These are phyloP conservation scores for Hydrangea macrophylla DNA, from an alignment of 148 eudicot genomes.

Conservation along the genomic window DNA sequence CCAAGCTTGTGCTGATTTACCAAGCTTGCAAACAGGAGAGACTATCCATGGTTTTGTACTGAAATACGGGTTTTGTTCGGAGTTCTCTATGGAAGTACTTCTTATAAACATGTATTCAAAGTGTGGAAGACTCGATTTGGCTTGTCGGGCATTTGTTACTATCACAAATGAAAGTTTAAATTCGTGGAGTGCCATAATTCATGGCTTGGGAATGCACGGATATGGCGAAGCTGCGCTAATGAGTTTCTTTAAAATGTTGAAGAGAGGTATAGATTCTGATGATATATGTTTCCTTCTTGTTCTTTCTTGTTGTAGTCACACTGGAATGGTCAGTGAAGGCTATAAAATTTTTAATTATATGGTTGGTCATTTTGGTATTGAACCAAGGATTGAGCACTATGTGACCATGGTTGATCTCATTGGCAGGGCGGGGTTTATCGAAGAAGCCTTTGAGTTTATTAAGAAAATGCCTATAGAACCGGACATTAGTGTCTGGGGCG, in stretches of 20 bases:
- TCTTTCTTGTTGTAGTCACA: conserved; percentile 1
- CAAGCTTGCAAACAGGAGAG: conserved; percentile 1
- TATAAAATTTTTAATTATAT: neutral
- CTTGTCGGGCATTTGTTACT: neutral
- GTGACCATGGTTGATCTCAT: conserved; percentile 1
- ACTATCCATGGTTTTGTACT: neutral
- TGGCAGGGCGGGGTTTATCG: neutral
- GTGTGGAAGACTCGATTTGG: conserved; percentile 1
- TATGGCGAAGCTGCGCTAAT: neutral
- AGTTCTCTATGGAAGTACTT: neutral
- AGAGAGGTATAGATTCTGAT: neutral
- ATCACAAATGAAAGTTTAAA: neutral
- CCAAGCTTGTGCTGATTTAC: conserved; percentile 3
- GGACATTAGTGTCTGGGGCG: neutral
- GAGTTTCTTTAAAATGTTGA: neutral
- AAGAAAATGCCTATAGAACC: neutral
- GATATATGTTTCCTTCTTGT: neutral
- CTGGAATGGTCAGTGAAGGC: neutral
- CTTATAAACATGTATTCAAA: neutral
- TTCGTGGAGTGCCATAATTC: neutral
- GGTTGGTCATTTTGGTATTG: neutral
- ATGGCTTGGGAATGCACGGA: neutral
- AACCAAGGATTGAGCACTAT: neutral
- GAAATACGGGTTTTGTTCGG: neutral
- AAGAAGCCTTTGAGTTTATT: neutral